A percentile compares a stretch with the other conserved stretches of the same genome.
These are phyloP conservation scores for Colletotrichum scovillei DNA, from an alignment of 2,329 filamentous ascomycete species.

Conservation along the genomic window DNA sequence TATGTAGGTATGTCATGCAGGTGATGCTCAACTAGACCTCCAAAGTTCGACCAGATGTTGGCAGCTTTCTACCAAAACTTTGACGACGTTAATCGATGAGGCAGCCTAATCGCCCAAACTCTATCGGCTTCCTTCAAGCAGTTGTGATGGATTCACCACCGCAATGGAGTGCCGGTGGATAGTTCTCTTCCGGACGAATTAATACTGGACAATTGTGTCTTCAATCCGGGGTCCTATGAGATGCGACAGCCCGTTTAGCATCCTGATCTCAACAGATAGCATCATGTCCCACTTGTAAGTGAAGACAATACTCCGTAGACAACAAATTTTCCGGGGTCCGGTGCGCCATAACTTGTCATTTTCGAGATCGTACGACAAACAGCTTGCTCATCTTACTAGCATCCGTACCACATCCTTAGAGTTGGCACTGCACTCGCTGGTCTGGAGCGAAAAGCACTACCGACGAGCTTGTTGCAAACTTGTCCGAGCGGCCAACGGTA, in stretches of 20 bases:
- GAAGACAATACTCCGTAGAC: not conserved
- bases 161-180: not conserved
- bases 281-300: not conserved
- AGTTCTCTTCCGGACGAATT: not conserved
- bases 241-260: not conserved
- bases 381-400: not conserved
- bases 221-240: not conserved
- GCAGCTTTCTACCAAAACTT: not conserved
- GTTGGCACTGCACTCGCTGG: not conserved
- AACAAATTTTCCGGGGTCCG: not conserved
- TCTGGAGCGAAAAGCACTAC: slow-evolving; percentile 9
- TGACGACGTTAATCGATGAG: slow-evolving; percentile 4
- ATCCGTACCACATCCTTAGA: slow-evolving; percentile 1
- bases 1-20: slow-evolving; percentile 35
- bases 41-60: not conserved
- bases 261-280: not conserved
- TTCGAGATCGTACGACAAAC: slow-evolving; percentile 14
- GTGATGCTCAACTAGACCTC: slow-evolving; percentile 11
- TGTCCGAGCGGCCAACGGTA: slow-evolving; percentile 17
- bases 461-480: slow-evolving; percentile 16
- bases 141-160: not conserved
- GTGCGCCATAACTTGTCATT: not conserved
- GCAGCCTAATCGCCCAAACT: not conserved
- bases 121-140: not conserved
- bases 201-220: not conserved